A percentile compares a stretch with the other conserved stretches of the same genome.
Evolutionary conservation across 2,329 filamentous ascomycete genomes (phyloP).

Genomic region (Trichoderma breve): DNA sequence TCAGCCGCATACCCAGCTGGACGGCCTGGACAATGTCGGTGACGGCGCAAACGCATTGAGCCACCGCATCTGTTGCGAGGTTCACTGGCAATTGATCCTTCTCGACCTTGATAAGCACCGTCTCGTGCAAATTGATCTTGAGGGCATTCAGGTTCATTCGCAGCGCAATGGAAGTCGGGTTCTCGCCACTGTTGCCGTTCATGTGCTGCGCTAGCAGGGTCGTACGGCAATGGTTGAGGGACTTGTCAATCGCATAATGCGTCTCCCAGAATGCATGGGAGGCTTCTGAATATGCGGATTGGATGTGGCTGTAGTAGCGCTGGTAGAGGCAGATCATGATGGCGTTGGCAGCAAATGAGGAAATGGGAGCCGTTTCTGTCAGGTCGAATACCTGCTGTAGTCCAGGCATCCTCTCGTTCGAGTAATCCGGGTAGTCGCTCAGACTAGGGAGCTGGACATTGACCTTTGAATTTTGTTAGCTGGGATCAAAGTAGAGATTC

Average conservation of each 20-base stretch:
- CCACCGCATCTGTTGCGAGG: neutral
- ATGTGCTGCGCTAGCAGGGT: neutral
- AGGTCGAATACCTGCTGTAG: neutral
- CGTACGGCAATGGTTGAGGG: neutral
- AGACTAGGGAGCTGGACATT: neutral
- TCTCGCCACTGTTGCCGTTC: neutral
- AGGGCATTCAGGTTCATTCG: conserved; percentile 4
- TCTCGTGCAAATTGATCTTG: conserved; percentile 14
- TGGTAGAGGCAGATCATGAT: conserved; percentile 14
- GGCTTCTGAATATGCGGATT: neutral
- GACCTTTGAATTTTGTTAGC: neutral
- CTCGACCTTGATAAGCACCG: conserved; percentile 10
- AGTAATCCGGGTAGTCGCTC: neutral
- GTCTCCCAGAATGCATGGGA: conserved; percentile 14
- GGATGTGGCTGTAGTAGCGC: conserved; percentile 5
- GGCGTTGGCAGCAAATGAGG: conserved; percentile 10
- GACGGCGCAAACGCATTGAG: conserved; percentile 2
- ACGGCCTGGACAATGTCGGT: conserved; percentile 2
- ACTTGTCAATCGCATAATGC: conserved; percentile 7
- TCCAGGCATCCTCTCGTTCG: neutral
- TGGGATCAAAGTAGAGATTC: neutral
- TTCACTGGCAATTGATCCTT: neutral
- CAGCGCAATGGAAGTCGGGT: neutral
- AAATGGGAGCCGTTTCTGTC: neutral
- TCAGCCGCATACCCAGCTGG: neutral